Evolutionary conservation across 1,139 yeast genomes (phyloP).

Genomic region (Lodderomyces oxycetoniae): DNA sequence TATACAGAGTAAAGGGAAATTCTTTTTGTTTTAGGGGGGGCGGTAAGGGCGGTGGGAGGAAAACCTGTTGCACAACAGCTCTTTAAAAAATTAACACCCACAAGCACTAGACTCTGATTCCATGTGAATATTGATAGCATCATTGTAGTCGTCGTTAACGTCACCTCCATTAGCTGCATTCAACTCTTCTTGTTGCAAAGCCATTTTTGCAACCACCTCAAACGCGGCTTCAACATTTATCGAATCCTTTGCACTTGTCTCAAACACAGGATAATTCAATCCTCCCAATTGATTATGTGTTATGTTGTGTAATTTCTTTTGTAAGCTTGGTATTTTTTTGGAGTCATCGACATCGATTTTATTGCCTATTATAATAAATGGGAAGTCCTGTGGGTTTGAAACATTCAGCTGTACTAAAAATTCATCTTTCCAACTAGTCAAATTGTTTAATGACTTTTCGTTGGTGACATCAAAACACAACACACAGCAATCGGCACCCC

Average conservation of each 20-base stretch:
- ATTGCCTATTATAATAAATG: constrained; percentile 91
- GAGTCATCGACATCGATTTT: constrained; percentile 92
- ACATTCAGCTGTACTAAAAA: constrained; percentile 91
- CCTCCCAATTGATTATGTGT: constrained; percentile 76
- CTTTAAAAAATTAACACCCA: constrained; percentile 51
- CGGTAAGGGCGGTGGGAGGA: too few relatives aligned
- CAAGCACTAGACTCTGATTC: constrained; percentile 78
- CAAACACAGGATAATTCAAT: constrained; percentile 80
- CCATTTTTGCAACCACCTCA: constrained; percentile 93
- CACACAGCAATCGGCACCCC: constrained; percentile 98
- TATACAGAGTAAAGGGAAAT: too few relatives aligned
- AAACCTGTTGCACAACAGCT: too few relatives aligned
- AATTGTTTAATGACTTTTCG: constrained; percentile 84
- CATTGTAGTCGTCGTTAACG: constrained; percentile 71
- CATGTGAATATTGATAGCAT: constrained; percentile 90
- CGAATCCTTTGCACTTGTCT: constrained; percentile 91
- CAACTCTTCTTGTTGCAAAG: constrained; percentile 84
- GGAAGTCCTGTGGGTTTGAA: constrained; percentile 89
- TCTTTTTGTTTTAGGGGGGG: too few relatives aligned
- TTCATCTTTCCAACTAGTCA: constrained; percentile 93
- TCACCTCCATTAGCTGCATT: constrained; percentile 85
- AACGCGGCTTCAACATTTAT: constrained; percentile 93
- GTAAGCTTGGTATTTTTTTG: constrained; percentile 70
- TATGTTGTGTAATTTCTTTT: constrained; percentile 80
- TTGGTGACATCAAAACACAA: constrained; percentile 92